These are phyloP conservation scores for Circinella minor DNA, from an alignment of 371 early-diverging fungal species.

Conservation along the genomic window DNA sequence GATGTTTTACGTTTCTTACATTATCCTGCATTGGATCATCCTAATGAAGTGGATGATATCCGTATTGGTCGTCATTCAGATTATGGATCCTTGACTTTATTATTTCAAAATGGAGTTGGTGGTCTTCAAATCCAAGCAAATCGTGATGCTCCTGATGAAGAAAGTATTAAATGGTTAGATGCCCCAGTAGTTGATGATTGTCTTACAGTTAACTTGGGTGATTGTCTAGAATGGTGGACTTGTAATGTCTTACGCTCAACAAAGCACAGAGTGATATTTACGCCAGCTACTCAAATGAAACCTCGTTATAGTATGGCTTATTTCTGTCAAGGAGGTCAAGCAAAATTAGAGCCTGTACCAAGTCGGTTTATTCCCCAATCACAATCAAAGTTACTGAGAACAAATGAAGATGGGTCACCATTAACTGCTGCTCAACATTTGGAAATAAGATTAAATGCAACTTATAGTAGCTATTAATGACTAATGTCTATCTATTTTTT, in stretches of 20 bases:
- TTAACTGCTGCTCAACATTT: constrained; percentile 24
- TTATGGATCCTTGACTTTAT: constrained; percentile 66
- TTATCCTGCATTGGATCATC: constrained; percentile 44
- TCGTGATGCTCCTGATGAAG: constrained; percentile 21
- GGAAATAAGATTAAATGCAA: constrained; percentile 19
- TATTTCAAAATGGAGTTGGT: constrained; percentile 63
- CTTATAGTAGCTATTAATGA: constrained; percentile 18
- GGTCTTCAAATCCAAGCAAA: constrained; percentile 63
- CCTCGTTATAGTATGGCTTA: constrained; percentile 67
- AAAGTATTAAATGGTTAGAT: constrained; percentile 46
- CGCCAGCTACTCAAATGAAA: constrained; percentile 39
- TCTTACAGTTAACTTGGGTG: constrained; percentile 66
- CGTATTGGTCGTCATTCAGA: constrained; percentile 63
- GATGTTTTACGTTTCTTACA: constrained; percentile 54
- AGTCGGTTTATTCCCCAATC: constrained; percentile 14
- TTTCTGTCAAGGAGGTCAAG: constrained; percentile 50
- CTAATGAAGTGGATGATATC: constrained; percentile 31
- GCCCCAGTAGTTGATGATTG: constrained; percentile 57
- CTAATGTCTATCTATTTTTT: background rate
- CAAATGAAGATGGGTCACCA: background rate
- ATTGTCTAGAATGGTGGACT: constrained; percentile 71
- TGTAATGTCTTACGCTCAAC: constrained; percentile 61
- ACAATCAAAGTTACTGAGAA: background rate
- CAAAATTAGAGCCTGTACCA: constrained; percentile 21
- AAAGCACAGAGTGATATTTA: constrained; percentile 66